Conservation (phyloP, 2,329 filamentous ascomycete genomes). For the Corinectria fuckeliana region DNA sequence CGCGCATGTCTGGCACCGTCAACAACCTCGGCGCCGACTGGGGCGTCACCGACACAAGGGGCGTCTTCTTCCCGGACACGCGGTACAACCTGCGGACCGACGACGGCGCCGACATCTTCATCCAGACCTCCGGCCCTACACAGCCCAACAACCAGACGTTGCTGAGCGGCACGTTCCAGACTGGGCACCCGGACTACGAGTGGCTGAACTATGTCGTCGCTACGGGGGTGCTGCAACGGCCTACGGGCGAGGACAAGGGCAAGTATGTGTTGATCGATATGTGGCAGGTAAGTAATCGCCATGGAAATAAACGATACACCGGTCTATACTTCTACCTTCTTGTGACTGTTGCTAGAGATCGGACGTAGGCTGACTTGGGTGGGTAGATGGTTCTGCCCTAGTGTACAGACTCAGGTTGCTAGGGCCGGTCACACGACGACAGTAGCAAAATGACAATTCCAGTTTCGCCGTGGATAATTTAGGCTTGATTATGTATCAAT, state of each 20-base stretch:
- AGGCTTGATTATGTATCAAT: not conserved
- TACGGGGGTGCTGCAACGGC: conserved; percentile 26
- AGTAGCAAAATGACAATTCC: not conserved
- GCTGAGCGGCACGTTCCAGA: conserved; percentile 43
- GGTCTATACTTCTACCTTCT: not conserved
- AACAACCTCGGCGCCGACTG: conserved; percentile 45
- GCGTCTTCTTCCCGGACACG: conserved; percentile 47
- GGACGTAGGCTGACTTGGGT: not conserved
- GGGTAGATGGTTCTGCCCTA: conserved; percentile 23
- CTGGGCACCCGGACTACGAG: conserved; percentile 42
- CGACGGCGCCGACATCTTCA: conserved; percentile 47
- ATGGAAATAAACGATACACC: not conserved
- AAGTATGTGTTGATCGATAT: conserved; percentile 37
- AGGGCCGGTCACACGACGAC: not conserved
- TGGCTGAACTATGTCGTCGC: conserved; percentile 48
- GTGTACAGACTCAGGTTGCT: conserved; percentile 9
- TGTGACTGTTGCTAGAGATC: not conserved
- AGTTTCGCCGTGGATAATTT: conserved; percentile 3
- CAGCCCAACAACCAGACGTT: conserved; percentile 41
- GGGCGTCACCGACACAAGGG: conserved; percentile 45
- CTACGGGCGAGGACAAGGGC: conserved; percentile 11
- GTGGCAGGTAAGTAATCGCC: conserved; percentile 30
- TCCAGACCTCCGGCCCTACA: conserved; percentile 45
- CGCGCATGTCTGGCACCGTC: conserved; percentile 42
- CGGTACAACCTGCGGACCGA: conserved; percentile 47